A percentile compares a stretch with the other conserved stretches of the same genome.
phyloP scores from a whole-genome alignment of 2,329 filamentous ascomycete species.

The Phialophora expanda region DNA sequence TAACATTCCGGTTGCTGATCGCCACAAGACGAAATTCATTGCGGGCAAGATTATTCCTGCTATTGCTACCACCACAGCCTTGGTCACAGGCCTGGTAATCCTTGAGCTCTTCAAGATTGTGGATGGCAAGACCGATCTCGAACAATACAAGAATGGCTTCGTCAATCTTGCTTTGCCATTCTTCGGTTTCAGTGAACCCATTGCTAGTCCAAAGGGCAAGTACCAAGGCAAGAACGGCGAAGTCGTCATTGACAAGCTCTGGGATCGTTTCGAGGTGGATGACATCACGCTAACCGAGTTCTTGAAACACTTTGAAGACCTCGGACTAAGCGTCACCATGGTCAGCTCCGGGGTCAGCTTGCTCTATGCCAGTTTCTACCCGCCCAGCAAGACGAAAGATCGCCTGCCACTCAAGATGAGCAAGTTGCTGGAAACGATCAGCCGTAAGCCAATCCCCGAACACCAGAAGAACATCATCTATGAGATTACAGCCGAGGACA shows the following conservation, averaged over 20 bases:
- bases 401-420: conserved; percentile 82
- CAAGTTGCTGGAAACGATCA: conserved; percentile 83
- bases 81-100: conserved; percentile 91
- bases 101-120: conserved; percentile 96
- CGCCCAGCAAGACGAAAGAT: conserved; percentile 80
- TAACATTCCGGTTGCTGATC: conserved; percentile 89
- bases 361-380: conserved; percentile 92
- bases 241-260: conserved; percentile 90
- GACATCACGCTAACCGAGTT: conserved; percentile 86
- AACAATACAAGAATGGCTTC: conserved; percentile 99
- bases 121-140: conserved; percentile 93
- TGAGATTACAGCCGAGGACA: conserved; percentile 90
- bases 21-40: conserved; percentile 99
- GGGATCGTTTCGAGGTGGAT: conserved; percentile 88
- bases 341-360: conserved; percentile 96
- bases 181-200: conserved; percentile 97
- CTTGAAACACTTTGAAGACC: conserved; percentile 77
- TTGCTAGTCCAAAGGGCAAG: conserved; percentile 88
- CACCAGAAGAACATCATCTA: conserved; percentile 97
- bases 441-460: conserved; percentile 85
- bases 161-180: conserved; percentile 95
- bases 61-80: conserved; percentile 93
- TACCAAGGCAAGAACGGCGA: conserved; percentile 80
- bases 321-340: conserved; percentile 85
- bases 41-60: conserved; percentile 99